Conservation (phyloP, 2,329 filamentous ascomycete genomes). For the Hypocrella siamensis region DNA sequence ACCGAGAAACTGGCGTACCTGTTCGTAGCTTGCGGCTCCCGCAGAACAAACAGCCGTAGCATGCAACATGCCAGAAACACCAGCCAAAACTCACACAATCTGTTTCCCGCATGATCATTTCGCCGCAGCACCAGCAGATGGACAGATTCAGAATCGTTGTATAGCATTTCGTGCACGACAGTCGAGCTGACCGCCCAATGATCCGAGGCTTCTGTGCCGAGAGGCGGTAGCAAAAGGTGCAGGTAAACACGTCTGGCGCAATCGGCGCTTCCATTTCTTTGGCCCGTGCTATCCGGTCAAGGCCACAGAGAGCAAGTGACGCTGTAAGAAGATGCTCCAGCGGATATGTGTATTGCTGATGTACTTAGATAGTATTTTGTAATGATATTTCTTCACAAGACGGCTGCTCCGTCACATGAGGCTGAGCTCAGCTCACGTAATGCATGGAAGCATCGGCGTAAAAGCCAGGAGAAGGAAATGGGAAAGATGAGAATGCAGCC, state of each 20-base stretch:
- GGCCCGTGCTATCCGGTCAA: neutral
- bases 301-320: no score
- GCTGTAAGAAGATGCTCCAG: no score
- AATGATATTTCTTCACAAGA: no score
- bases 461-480: no score
- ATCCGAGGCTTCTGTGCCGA: slow-evolving; percentile 19
- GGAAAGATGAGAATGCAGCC: no score
- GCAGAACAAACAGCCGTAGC: slow-evolving; percentile 40
- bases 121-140: slow-evolving; percentile 42
- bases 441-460: no score
- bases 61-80: slow-evolving; percentile 43
- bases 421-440: no score
- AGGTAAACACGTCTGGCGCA: slow-evolving; percentile 24
- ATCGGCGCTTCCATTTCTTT: slow-evolving; percentile 1
- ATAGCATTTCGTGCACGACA: slow-evolving; percentile 33
- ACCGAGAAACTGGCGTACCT: slow-evolving; percentile 14
- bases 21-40: slow-evolving; percentile 23
- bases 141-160: slow-evolving; percentile 32
- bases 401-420: no score
- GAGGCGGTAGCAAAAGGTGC: slow-evolving; percentile 38
- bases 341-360: no score
- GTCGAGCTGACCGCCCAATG: slow-evolving; percentile 29
- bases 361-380: no score
- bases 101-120: slow-evolving; percentile 34
- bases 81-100: slow-evolving; percentile 43